These are phyloP conservation scores for Adansonia gregorii DNA, from an alignment of 441 rosid species.

Conservation along the genomic window DNA sequence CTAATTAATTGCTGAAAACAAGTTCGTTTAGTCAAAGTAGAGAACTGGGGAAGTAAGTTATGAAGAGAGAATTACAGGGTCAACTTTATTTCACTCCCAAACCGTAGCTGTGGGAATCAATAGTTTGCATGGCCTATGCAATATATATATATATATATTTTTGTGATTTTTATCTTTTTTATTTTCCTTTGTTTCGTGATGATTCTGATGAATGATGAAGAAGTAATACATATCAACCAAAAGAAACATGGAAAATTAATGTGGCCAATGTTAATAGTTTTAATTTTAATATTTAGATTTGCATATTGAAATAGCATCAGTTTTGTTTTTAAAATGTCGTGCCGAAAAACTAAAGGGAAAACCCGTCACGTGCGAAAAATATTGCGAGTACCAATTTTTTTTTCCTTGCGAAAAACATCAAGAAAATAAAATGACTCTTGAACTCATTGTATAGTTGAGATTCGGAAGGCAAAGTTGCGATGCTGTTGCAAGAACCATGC, in stretches of 20 bases:
- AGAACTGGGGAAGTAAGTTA: neutral
- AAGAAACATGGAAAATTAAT: neutral
- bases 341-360: too few relatives aligned
- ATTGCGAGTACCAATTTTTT: neutral
- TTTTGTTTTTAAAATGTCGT: neutral
- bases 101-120: neutral
- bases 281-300: neutral
- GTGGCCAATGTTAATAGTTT: neutral
- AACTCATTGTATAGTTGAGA: neutral
- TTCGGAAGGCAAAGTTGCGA: neutral
- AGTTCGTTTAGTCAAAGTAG: neutral
- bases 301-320: neutral
- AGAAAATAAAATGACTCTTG: constrained; percentile 14
- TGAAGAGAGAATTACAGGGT: neutral
- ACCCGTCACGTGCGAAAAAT: neutral
- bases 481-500: neutral
- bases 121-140: neutral
- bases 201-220: neutral
- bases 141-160: neutral
- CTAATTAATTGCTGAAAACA: neutral
- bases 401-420: neutral
- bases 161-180: too few relatives aligned
- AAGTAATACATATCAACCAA: too few relatives aligned
- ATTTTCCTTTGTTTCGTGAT: neutral
- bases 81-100: neutral